phyloP scores from a whole-genome alignment of 768 basidiomycete species.

The Panaeolus cyanescens region DNA sequence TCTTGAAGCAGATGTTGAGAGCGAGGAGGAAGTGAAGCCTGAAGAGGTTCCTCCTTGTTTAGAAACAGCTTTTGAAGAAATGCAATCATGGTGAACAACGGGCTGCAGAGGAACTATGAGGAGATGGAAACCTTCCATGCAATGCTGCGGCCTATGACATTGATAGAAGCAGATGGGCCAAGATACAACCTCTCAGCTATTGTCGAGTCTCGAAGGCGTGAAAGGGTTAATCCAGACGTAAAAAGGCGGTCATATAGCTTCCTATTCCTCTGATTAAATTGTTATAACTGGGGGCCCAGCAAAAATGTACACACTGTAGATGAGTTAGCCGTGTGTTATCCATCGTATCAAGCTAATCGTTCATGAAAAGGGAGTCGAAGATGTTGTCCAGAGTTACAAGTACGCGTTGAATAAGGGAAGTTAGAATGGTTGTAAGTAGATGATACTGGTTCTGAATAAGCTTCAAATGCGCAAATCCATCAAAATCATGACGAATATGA shows the following conservation, averaged over 20 bases:
- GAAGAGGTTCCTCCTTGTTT: conserved; percentile 64
- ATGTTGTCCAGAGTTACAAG: neutral
- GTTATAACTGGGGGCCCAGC: neutral
- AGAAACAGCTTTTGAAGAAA: conserved; percentile 61
- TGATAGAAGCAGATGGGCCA: conserved; percentile 39
- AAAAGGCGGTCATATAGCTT: conserved; percentile 49
- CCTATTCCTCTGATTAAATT: conserved; percentile 16
- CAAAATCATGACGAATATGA: conserved; percentile 1
- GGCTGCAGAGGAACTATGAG: conserved; percentile 11
- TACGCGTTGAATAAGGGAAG: no score
- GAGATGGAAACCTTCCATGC: conserved; percentile 74
- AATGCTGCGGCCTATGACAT: conserved; percentile 74
- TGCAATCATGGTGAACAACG: conserved; percentile 18
- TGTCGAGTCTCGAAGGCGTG: conserved; percentile 69
- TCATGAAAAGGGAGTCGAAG: neutral
- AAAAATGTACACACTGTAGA: neutral
- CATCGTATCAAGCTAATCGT: neutral
- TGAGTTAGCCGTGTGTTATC: neutral
- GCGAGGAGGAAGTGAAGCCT: conserved; percentile 43
- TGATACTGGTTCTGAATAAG: no score
- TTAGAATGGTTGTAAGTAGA: no score
- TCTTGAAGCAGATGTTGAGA: conserved; percentile 37
- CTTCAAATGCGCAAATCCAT: neutral
- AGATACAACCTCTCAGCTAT: conserved; percentile 61
- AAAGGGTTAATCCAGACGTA: conserved; percentile 51